Evolutionary conservation across 441 rosid genomes (phyloP).

Genomic region (Macaranga tanarius): DNA sequence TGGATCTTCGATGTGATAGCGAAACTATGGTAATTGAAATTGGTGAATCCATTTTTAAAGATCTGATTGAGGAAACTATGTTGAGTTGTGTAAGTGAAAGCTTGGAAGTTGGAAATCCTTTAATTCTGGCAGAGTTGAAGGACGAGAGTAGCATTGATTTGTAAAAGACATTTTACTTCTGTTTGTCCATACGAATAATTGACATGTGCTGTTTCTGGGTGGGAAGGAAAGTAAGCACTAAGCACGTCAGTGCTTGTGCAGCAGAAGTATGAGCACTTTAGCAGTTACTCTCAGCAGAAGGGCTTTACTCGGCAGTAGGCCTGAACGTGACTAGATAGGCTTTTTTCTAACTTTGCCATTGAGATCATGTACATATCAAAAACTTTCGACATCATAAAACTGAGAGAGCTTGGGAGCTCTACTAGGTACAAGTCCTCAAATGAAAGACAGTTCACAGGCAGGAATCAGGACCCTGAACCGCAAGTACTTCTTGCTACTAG

Average conservation of each 20-base stretch:
- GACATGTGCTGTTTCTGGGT: constrained; percentile 11
- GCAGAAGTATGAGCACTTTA: constrained; percentile 11
- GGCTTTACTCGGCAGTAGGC: constrained; percentile 1
- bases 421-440: constrained; percentile 1
- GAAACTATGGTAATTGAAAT: constrained; percentile 51
- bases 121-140: constrained; percentile 20
- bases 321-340: constrained; percentile 9
- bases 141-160: constrained; percentile 23
- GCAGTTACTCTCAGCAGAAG: constrained; percentile 15
- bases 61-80: constrained; percentile 59
- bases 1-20: constrained; percentile 55
- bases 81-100: constrained; percentile 28
- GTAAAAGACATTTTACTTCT: constrained; percentile 19
- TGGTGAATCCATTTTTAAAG: constrained; percentile 60
- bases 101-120: constrained; percentile 22
- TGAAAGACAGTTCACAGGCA: background rate
- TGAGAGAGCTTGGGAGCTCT: constrained; percentile 22
- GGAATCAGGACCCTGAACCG: background rate
- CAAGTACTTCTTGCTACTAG: constrained; percentile 16
- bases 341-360: constrained; percentile 23
- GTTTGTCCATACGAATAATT: constrained; percentile 26
- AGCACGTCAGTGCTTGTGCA: constrained; percentile 15
- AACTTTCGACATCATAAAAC: constrained; percentile 13
- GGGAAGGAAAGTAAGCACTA: constrained; percentile 23
- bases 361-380: constrained; percentile 30